Percentiles rank a stretch among this genome's conserved stretches.
Conservation (phyloP, 1,139 yeast genomes). For the Blastobotrys buckinghamii region DNA sequence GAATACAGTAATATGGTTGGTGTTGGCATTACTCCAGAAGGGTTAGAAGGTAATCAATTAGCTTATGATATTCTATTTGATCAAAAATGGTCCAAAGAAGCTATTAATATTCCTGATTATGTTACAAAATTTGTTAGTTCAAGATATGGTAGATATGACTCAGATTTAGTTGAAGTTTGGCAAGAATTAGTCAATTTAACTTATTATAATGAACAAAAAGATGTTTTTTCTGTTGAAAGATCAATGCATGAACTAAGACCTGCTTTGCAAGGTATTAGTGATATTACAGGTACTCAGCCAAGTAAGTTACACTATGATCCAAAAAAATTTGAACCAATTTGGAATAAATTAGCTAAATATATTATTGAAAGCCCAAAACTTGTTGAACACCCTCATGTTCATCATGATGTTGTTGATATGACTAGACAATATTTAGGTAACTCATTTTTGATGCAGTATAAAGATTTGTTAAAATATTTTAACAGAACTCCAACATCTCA, state of each 20-base stretch:
- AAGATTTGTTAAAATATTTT: constrained; percentile 5
- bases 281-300: constrained; percentile 13
- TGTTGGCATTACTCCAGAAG: constrained; percentile 19
- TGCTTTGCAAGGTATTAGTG: constrained; percentile 13
- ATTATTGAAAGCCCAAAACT: constrained; percentile 1
- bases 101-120: constrained; percentile 13
- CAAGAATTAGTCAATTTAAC: constrained; percentile 14
- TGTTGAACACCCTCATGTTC: constrained; percentile 14
- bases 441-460: constrained; percentile 13
- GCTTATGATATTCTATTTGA: constrained; percentile 17
- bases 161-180: constrained; percentile 13
- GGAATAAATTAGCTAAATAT: constrained; percentile 11
- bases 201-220: constrained; percentile 15
- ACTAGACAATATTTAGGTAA: constrained; percentile 18
- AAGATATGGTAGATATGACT: constrained; percentile 14
- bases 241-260: constrained; percentile 15
- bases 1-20: constrained; percentile 13
- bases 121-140: constrained; percentile 12
- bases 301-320: constrained; percentile 15
- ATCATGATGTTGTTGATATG: constrained; percentile 18
- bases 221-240: constrained; percentile 16
- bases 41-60: constrained; percentile 20
- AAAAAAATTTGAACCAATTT: constrained; percentile 11
- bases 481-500: not conserved
- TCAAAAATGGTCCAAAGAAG: constrained; percentile 17